These are phyloP conservation scores for Antarctomyces pellizariae DNA, from an alignment of 495 filamentous ascomycete species.

Conservation along the genomic window DNA sequence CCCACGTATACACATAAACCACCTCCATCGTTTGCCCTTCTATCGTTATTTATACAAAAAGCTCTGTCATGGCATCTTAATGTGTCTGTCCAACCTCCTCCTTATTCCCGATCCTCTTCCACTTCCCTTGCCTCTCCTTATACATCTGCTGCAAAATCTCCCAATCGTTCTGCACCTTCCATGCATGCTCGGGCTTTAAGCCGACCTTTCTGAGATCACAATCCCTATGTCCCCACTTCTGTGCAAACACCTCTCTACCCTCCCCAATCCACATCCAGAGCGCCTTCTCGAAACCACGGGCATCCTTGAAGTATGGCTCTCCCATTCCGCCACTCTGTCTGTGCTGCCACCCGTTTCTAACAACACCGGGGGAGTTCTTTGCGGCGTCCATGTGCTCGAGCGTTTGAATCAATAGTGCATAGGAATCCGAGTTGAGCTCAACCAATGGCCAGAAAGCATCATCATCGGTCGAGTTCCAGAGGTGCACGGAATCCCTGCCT, in stretches of 20 bases:
- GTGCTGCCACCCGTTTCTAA: slow-evolving; percentile 35
- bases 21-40: too few relatives aligned
- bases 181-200: slow-evolving; percentile 23
- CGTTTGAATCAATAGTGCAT: slow-evolving; percentile 13
- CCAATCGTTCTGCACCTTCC: slow-evolving; percentile 24
- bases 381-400: slow-evolving; percentile 20
- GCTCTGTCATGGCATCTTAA: too few relatives aligned
- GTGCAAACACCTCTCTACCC: slow-evolving; percentile 23
- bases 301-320: slow-evolving; percentile 34
- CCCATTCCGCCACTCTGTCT: slow-evolving; percentile 32
- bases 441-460: too few relatives aligned
- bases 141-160: too few relatives aligned
- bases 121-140: too few relatives aligned
- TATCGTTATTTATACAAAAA: too few relatives aligned
- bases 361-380: slow-evolving; percentile 12
- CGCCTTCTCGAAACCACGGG: slow-evolving; percentile 27
- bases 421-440: too few relatives aligned
- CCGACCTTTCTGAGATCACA: slow-evolving; percentile 23
- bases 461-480: too few relatives aligned
- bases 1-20: too few relatives aligned
- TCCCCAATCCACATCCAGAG: slow-evolving; percentile 27
- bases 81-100: too few relatives aligned
- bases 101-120: slow-evolving; percentile 2
- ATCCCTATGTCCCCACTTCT: slow-evolving; percentile 32
- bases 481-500: too few relatives aligned